Evolutionary conservation across 2,329 filamentous ascomycete species (phyloP), one percentile per base, ranked within the genome.

Genomic region (Sporothrix pseudoabietina): DNA sequence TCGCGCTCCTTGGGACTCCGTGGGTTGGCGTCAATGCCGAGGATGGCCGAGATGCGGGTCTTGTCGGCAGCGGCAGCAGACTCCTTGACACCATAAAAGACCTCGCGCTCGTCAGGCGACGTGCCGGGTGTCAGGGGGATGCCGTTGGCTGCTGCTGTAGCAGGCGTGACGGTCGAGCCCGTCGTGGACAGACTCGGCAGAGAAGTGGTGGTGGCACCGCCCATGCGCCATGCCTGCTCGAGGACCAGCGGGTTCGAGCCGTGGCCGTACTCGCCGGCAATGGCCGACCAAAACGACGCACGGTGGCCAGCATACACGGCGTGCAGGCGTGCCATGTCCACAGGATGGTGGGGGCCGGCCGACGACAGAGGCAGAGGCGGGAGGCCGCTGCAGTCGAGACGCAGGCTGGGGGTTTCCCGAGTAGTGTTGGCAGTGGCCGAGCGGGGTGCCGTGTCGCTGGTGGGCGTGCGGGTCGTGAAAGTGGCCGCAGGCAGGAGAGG

Each of bases 281-380:
- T 87, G 66, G 87, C 85, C 47, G 87, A 85, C 92, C 92, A 95
- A 83, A 95, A 94, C 9, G 88, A 87, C 69, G 86, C 84, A 59
- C 91, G 89, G 81, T 93, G 91, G 8, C 87, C 84, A 71, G 89
- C 87, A 81, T 94, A 94, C 77, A 94, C 88, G 74, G 87, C 85
- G 66, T 89, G 87, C 32, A 95, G 89, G 66, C 91, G 90, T 39
- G 86, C 83, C 78, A 90, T 85, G 80, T 93, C 89, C 75, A 91
- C 85, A 75, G 85, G 84, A 75, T 84, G 79, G 76, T 81, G 76
- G 63, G 81, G 78, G 16, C 78, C 78, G 75, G 81, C 81, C 61
- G 75, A 73, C 10, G 75, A 75, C 74, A 80, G 77, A 76, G 78
- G 77, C 32, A 81, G 82, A 4, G 79, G 80, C 12, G 84, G 84